A percentile compares a stretch with the other conserved stretches of the same genome.
Evolutionary conservation across 2,329 filamentous ascomycete genomes (phyloP).

Genomic region (Calonectria naviculata): DNA sequence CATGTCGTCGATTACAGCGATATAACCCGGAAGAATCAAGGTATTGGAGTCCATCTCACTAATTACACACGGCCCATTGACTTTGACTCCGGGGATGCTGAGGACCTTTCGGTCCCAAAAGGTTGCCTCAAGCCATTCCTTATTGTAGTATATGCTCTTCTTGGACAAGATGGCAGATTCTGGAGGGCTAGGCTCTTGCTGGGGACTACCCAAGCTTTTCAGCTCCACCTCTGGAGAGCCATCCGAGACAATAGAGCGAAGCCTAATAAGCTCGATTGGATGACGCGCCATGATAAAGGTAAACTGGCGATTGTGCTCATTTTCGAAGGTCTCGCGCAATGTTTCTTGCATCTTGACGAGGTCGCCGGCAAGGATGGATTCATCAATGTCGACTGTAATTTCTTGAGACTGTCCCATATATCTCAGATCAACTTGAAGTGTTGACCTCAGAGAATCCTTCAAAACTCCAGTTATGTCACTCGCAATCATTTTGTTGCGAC

Average conservation of each 20-base stretch:
- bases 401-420: background rate
- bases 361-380: background rate
- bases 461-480: too few relatives aligned
- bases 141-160: background rate
- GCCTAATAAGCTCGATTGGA: background rate
- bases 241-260: background rate
- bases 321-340: too few relatives aligned
- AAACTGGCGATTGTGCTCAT: background rate
- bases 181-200: background rate
- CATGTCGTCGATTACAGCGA: background rate
- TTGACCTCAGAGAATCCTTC: too few relatives aligned
- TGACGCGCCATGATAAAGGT: background rate
- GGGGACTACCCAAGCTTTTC: background rate
- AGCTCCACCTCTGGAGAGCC: background rate
- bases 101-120: background rate
- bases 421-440: background rate
- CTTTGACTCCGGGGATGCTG: background rate
- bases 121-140: background rate
- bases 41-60: conserved; percentile 1
- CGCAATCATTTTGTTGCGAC: too few relatives aligned
- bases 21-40: background rate
- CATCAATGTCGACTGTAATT: background rate
- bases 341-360: background rate
- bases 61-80: background rate
- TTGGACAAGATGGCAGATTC: background rate